Conservation (phyloP, 2,329 filamentous ascomycete species). For the Hyphodiscus sp. region DNA sequence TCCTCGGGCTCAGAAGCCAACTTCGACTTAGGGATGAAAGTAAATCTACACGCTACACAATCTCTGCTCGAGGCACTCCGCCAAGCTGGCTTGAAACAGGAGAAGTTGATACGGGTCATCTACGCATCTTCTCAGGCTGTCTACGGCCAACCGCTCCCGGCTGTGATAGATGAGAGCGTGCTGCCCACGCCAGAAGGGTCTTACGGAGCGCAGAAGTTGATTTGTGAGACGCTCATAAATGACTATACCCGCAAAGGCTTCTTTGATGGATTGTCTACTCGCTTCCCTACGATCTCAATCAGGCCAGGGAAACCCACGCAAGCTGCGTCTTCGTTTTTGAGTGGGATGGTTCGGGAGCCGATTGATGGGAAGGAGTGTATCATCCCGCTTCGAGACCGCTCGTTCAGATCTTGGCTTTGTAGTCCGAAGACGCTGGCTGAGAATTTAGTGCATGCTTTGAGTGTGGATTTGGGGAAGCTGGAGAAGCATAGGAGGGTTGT, state of each 20-base stretch:
- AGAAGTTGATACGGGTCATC: slow-evolving; percentile 38
- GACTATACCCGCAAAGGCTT: slow-evolving; percentile 50
- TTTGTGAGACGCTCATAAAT: slow-evolving; percentile 52
- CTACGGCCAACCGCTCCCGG: slow-evolving; percentile 48
- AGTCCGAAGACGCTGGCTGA: slow-evolving; percentile 45
- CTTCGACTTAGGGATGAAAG: slow-evolving; percentile 45
- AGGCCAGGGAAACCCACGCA: slow-evolving; percentile 53
- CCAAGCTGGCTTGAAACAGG: slow-evolving; percentile 7
- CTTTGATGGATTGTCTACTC: slow-evolving; percentile 49
- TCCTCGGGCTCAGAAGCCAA: slow-evolving; percentile 55
- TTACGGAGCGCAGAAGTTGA: slow-evolving; percentile 58
- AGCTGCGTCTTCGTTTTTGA: slow-evolving; percentile 55
- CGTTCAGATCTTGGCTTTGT: slow-evolving; percentile 47
- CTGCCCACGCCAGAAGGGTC: slow-evolving; percentile 48
- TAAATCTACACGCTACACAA: slow-evolving; percentile 53
- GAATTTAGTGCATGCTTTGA: slow-evolving; percentile 43
- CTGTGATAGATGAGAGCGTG: slow-evolving; percentile 39
- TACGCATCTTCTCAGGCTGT: slow-evolving; percentile 56
- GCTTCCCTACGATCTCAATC: slow-evolving; percentile 56
- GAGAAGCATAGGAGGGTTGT: slow-evolving; percentile 43
- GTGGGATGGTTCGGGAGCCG: slow-evolving; percentile 56
- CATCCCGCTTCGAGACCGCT: slow-evolving; percentile 44
- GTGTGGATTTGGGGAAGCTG: slow-evolving; percentile 35
- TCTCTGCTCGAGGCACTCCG: slow-evolving; percentile 47
- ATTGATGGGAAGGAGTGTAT: slow-evolving; percentile 47